A percentile compares a stretch with the other conserved stretches of the same genome.
Conservation (phyloP, 2,329 filamentous ascomycete genomes). For the Penicillium hordei region DNA sequence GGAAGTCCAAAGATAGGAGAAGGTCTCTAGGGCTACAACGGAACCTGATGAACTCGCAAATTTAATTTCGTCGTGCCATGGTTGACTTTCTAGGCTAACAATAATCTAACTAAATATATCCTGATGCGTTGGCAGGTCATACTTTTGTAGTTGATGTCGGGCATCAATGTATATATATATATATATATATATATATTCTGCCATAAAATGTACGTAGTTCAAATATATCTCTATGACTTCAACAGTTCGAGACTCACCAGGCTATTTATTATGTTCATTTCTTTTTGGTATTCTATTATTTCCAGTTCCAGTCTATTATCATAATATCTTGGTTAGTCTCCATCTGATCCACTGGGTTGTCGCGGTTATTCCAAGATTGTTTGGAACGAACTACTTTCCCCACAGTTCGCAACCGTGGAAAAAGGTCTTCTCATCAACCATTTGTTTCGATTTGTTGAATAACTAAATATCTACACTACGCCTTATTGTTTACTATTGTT, state of each 20-base stretch:
- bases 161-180: constrained; percentile 17
- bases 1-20: not conserved
- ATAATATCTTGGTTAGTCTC: constrained; percentile 4
- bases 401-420: not conserved
- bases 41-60: not conserved
- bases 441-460: not conserved
- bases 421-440: not conserved
- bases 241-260: not conserved
- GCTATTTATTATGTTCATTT: too few species aligned
- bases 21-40: not conserved
- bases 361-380: not conserved
- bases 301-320: not conserved
- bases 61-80: constrained; percentile 12
- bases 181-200: not conserved
- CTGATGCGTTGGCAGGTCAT: constrained; percentile 23
- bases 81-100: constrained; percentile 12
- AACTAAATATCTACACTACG: not conserved
- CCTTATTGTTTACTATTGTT: too few species aligned
- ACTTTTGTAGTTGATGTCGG: constrained; percentile 1
- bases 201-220: not conserved
- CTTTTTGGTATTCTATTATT: too few species aligned
- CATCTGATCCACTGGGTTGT: constrained; percentile 16
- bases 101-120: not conserved
- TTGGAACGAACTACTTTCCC: constrained; percentile 19
- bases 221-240: not conserved